phyloP scores from a whole-genome alignment of 2,329 filamentous ascomycete genomes.

The Nemania bipapillata region DNA sequence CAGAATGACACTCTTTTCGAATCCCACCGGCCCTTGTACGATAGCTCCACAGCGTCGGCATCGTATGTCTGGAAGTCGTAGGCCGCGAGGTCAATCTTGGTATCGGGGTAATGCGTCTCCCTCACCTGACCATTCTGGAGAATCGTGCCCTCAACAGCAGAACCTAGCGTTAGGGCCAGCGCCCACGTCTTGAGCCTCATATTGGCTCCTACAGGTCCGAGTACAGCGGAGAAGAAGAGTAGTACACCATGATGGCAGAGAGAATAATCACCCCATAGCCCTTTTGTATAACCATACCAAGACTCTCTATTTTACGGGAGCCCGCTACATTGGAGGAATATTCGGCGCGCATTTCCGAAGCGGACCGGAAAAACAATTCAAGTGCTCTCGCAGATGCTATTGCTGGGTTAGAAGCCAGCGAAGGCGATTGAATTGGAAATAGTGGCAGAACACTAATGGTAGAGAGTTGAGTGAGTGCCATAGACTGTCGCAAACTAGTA shows the following conservation, averaged over 20 bases:
- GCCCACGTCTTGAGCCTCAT: constrained; percentile 36
- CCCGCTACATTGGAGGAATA: constrained; percentile 9
- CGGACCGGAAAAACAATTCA: neutral
- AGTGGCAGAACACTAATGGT: neutral
- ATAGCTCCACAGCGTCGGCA: constrained; percentile 64
- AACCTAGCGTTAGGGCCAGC: constrained; percentile 35
- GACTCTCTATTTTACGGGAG: constrained; percentile 22
- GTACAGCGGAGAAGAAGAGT: neutral
- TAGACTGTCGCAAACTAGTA: constrained; percentile 13
- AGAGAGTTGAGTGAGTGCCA: neutral
- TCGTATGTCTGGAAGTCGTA: constrained; percentile 59
- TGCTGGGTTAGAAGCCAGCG: neutral
- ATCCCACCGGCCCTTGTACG: constrained; percentile 72
- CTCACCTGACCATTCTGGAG: constrained; percentile 58
- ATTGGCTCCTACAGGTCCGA: neutral
- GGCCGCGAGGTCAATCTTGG: constrained; percentile 51
- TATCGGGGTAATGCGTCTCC: constrained; percentile 56
- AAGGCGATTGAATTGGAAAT: neutral
- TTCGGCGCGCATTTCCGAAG: constrained; percentile 33
- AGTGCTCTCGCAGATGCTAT: neutral
- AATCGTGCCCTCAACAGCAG: constrained; percentile 48
- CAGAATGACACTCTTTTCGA: constrained; percentile 69
- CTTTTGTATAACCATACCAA: neutral
- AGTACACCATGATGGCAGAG: neutral
- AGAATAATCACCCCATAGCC: constrained; percentile 9